Conservation (phyloP, 352 stramenopile genomes). For the Pythium dissimile region DNA sequence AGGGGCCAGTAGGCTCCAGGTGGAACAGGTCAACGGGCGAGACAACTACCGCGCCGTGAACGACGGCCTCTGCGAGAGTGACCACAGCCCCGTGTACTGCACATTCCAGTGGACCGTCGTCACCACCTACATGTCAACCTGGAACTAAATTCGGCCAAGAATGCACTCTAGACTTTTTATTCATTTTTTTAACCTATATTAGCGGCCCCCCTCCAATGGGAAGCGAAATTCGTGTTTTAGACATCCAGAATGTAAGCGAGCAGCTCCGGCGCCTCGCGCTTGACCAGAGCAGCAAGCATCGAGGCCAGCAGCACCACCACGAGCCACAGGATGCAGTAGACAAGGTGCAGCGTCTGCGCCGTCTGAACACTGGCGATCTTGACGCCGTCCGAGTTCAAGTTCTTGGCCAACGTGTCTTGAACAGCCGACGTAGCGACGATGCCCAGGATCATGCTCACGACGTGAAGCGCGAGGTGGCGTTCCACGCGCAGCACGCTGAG, state of each 20-base stretch:
- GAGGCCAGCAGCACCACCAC: slow-evolving; percentile 28
- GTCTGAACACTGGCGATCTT: slow-evolving; percentile 20
- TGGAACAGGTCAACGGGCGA: slow-evolving; percentile 35
- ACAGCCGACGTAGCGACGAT: slow-evolving; percentile 30
- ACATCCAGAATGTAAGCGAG: slow-evolving; percentile 43
- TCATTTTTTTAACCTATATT: too few relatives aligned
- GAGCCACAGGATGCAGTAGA: slow-evolving; percentile 45
- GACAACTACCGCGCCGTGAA: slow-evolving; percentile 71
- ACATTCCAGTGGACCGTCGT: slow-evolving; percentile 31
- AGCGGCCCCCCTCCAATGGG: too few relatives aligned
- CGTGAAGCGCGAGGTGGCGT: slow-evolving; percentile 35
- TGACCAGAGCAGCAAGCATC: slow-evolving; percentile 35
- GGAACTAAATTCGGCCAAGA: neutral
- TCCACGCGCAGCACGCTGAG: slow-evolving; percentile 53
- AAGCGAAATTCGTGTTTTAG: slow-evolving; percentile 20
- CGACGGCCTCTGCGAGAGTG: slow-evolving; percentile 49
- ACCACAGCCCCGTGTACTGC: slow-evolving; percentile 63
- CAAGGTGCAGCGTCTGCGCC: slow-evolving; percentile 39
- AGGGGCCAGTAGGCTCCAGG: slow-evolving; percentile 17
- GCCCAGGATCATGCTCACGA: slow-evolving; percentile 33
- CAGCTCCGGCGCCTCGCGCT: slow-evolving; percentile 41
- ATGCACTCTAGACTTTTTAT: too few relatives aligned
- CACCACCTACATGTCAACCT: neutral
- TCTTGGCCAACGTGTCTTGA: slow-evolving; percentile 19
- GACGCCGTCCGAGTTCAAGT: too few relatives aligned